phyloP scores from a whole-genome alignment of 176 grass and related monocot genomes.

The Echinochloa phyllopogon region DNA sequence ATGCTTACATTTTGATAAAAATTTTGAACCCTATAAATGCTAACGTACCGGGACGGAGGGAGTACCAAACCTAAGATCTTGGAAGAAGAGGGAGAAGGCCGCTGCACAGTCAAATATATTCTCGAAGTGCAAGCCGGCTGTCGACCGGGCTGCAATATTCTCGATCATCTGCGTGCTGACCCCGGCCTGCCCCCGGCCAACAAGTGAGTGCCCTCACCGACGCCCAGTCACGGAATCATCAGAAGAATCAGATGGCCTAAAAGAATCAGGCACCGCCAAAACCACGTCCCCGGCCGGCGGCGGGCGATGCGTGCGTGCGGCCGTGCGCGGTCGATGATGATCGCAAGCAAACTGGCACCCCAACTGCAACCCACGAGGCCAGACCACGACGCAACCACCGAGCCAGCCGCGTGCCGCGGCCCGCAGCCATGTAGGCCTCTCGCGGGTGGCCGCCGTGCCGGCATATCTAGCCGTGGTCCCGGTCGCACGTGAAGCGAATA shows the following conservation, averaged over 20 bases:
- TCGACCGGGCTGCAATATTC: neutral
- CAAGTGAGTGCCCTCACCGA: neutral
- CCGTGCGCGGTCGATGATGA: too few relatives aligned
- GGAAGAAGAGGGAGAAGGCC: neutral
- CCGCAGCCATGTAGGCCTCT: neutral
- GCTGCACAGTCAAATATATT: neutral
- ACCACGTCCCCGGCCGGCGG: too few relatives aligned
- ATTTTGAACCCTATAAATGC: too few relatives aligned
- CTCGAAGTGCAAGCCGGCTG: neutral
- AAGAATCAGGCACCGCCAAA: too few relatives aligned
- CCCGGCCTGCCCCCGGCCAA: too few relatives aligned
- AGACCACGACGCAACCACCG: neutral
- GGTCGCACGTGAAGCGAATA: constrained; percentile 51
- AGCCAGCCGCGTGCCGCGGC: neutral
- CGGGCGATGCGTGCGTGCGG: too few relatives aligned
- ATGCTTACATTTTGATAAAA: too few relatives aligned
- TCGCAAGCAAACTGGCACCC: too few relatives aligned
- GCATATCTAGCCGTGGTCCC: constrained; percentile 49
- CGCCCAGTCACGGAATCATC: neutral
- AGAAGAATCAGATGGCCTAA: too few relatives aligned
- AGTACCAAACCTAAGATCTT: neutral
- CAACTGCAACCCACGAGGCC: neutral
- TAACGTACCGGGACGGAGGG: too few relatives aligned
- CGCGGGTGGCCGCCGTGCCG: neutral
- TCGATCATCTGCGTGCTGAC: too few relatives aligned